These are phyloP conservation scores for Oleoguttula mirabilis DNA, from an alignment of 495 filamentous ascomycete species.

Conservation along the genomic window DNA sequence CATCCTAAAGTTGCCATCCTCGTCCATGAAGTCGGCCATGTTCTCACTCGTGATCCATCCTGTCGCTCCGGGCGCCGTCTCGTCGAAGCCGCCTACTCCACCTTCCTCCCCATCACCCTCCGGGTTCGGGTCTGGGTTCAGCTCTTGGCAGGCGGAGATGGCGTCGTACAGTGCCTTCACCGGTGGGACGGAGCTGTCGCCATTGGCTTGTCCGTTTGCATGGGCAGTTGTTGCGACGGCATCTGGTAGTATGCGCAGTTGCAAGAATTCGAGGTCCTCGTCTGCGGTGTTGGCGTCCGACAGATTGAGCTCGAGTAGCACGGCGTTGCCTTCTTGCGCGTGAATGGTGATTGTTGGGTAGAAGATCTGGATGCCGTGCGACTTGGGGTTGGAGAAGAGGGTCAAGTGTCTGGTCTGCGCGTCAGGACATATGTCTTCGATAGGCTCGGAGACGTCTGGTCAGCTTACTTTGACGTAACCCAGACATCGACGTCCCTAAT, in stretches of 20 bases:
- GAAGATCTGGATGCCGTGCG: conserved; percentile 61
- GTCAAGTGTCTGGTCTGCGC: conserved; percentile 60
- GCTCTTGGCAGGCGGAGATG: conserved; percentile 72
- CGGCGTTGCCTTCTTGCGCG: conserved; percentile 51
- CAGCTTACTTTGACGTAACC: conserved; percentile 69
- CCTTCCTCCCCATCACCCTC: conserved; percentile 44
- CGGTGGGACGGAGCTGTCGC: conserved; percentile 20
- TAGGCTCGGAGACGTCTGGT: too few species aligned
- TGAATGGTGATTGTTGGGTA: conserved; percentile 84
- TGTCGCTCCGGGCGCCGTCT: conserved; percentile 64
- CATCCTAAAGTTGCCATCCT: conserved; percentile 52
- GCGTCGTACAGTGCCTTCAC: conserved; percentile 58
- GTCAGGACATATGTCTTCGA: too few species aligned
- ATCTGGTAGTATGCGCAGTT: conserved; percentile 60
- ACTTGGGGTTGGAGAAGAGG: conserved; percentile 50
- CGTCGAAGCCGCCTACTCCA: conserved; percentile 30
- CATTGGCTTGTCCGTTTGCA: background rate
- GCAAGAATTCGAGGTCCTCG: conserved; percentile 56
- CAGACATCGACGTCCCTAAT: conserved; percentile 54
- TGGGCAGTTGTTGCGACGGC: conserved; percentile 7
- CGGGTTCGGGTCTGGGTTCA: conserved; percentile 68
- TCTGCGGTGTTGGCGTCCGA: conserved; percentile 37
- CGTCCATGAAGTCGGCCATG: conserved; percentile 65
- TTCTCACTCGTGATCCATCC: conserved; percentile 98
- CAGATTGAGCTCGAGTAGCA: conserved; percentile 71